Evolutionary conservation across 176 grass and related monocot species (phyloP), one percentile per base, ranked within the genome.

Genomic region (Bolboschoenus planiculmis): DNA sequence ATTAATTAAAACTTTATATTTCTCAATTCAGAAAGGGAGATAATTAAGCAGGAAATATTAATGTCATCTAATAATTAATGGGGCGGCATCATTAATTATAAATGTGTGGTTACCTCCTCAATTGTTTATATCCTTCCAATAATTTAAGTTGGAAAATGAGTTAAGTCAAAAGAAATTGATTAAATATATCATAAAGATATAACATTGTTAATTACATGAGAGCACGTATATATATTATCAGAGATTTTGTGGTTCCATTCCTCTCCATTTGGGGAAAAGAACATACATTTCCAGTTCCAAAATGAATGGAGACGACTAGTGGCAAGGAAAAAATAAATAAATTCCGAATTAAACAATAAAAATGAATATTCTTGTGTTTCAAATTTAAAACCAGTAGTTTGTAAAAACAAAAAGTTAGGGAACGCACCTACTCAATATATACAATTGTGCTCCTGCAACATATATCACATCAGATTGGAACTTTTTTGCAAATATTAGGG

Each of bases 31-130:
- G 5, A 65, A 13, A 31, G 3, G 59, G 15, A 65, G 31, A 39
- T 37, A 37, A n/a, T 0, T 8, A 14, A 21, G 15, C 16, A 30
- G 4, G 1, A 51, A 51, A 3, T 51, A 31, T 50, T 51, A 4
- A 31, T 76, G 72, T 7, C 43, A 4, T 76, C 37, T 76, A 18
- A n/a, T n/a, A n/a, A n/a, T n/a, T n/a, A n/a, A 1, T 31, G 13
- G 26, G 72, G 26, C 72, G 72, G 72, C 72, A 76, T 23, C 26
- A 76, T 76, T 76, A n/a, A n/a, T n/a, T 31, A 20, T 27, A 48
- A 76, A 50, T 50, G 5, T 16, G 26, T 42, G 10, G 20, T 2
- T 74, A 48, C 21, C 67, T 72, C 68, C 20, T 48, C 5, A 30
- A 2, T 30, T 29, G 10, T 51, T 50, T 18, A 11, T 31, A 24